A percentile compares a stretch with the other conserved stretches of the same genome.
These are phyloP conservation scores for Phellopilus nigrolimitatus DNA, from an alignment of 1,284 basidiomycete species.

Conservation along the genomic window DNA sequence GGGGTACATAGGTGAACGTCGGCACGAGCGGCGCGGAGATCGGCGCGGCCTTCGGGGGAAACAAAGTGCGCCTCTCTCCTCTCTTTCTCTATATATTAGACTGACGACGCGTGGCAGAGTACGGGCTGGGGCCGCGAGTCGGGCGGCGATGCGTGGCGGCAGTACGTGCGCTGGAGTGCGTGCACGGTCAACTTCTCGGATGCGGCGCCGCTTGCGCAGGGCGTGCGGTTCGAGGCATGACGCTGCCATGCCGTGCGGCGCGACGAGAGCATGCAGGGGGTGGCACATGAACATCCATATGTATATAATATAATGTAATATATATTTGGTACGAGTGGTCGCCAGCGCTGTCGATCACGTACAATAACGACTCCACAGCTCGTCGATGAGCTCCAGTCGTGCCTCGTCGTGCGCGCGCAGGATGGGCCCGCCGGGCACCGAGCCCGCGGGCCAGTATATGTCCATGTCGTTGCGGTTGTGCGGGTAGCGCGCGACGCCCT, in stretches of 20 bases:
- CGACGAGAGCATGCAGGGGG: neutral
- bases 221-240: conserved; percentile 64
- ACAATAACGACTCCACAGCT: no score
- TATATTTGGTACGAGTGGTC: no score
- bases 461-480: no score
- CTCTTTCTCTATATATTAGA: conserved; percentile 18
- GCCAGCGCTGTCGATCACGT: no score
- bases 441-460: no score
- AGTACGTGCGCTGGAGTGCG: conserved; percentile 84
- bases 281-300: neutral
- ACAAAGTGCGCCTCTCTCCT: no score
- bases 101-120: conserved; percentile 10
- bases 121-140: conserved; percentile 89
- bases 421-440: no score
- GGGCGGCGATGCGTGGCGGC: conserved; percentile 96
- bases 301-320: neutral
- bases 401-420: no score
- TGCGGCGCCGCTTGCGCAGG: conserved; percentile 86
- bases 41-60: conserved; percentile 87
- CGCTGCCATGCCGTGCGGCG: no score
- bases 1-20: conserved; percentile 80
- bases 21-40: conserved; percentile 95
- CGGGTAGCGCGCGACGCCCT: no score
- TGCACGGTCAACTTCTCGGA: conserved; percentile 93
- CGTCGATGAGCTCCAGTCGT: no score